Base-by-base conservation (phyloP, 2,329 filamentous ascomycete genomes). In the Cladosporium sp. region DNA sequence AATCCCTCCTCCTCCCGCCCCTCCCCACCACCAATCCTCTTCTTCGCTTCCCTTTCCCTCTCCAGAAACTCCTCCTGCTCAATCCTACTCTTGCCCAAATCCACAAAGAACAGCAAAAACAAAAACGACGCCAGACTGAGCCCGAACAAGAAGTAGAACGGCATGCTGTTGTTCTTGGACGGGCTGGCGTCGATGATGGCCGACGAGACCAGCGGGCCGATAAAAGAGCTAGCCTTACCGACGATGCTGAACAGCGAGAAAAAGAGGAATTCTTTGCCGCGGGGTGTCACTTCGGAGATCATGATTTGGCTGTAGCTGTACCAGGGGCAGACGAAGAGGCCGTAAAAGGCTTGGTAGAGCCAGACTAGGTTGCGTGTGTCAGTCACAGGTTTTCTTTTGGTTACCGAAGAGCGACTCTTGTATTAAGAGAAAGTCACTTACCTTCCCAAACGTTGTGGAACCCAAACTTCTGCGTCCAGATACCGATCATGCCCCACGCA, bases 261-360 rank as follows among this genome's bases (percentile, higher is more conserved):
- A 80, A 91, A 91, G 12, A 91, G 78, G 70, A 89, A 90, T 69
- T 90, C 89, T 71, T 89, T 87, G 44, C 88, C 88, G 6, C 86
- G 81, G 0, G 88, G 88, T 0, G 88, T 89, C 2, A 91, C 87
- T 70, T 89, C 88, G 2, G 84, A 86, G 69, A 91, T 91, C 84
- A 91, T 88, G 71, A 88, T 90, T 73, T 90, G 88, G 0, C 84
- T 86, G 75, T 91, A 91, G 57, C 85, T 87, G 75, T 90, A 90
- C 88, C 88, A 90, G 0, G 88, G 88, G 68, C 88, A 89, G 7
- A 90, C 85, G 56, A 89, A 83, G 0, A 91, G 78, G 0, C 88
- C 88, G 70, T 89, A 90, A 69, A 87, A 88, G 10, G 76, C 78
- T 63, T 80, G 78, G 66, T 78, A 80, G 50, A 71, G 44, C 70